Evolutionary conservation across 83 land plant species (phyloP), one percentile per base, ranked within the genome.

Genomic region (Picea abies): DNA sequence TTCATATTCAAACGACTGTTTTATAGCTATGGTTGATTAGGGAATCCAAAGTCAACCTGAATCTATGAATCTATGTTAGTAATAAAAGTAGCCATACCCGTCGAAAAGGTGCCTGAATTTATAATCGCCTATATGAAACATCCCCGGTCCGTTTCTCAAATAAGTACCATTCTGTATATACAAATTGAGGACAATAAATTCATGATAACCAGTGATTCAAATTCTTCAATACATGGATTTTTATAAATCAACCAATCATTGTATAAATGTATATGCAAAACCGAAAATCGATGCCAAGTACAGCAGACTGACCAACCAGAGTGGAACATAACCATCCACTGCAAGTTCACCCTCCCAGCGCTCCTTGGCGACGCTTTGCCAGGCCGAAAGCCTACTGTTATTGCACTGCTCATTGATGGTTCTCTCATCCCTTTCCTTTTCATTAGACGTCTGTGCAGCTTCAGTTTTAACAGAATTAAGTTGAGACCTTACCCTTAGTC

Each of bases 91-190:
- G 3, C 23, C 25, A 20, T 91, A 93, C 84, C 97, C 96, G 80
- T 95, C 97, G 58, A 95, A 95, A 71, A 95, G 91, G 86, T 95
- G 97, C 78, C 91, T 84, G 90, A 95, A 90, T 49, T 87, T 60
- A 87, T 93, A 82, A 56, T 93, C 85, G 5, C 88, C 94, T 29
- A 93, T 75, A 79, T 93, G 64, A 93, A 95, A 95, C 14, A 86
- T 72, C 7, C 97, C 95, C 0, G 97, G 97, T n/a, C 97, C 97
- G 63, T 93, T 91, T 29, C 97, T 85, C 29, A 95, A 85, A 85
- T 95, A 95, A n/a, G 90, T 93, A 9, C 97, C 97, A 77, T 83
- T 84, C 97, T 95, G 93, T 84, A 69, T 12, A 17, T 17, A 60
- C 26, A 17, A 20, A 17, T 16, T 49, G 20, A 76, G 60, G 12